Conservation (phyloP, 139 green algal species). For the Tetraselmis chui region DNA sequence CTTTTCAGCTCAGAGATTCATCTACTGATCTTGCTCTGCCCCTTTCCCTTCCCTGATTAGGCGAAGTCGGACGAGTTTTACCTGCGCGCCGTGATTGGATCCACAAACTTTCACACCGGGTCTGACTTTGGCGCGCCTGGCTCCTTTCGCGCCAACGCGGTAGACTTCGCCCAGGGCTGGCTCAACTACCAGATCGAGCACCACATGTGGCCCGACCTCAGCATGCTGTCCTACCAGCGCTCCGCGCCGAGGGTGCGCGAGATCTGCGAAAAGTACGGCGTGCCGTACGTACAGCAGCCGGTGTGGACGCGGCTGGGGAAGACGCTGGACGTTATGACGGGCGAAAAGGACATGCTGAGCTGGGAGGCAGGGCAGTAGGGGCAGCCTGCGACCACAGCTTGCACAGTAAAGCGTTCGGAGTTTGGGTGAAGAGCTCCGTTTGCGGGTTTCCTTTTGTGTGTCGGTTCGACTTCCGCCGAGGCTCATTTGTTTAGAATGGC, state of each 20-base stretch:
- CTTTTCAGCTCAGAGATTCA: background rate
- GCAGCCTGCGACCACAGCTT: too few species aligned
- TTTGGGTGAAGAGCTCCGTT: too few species aligned
- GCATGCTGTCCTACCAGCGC: slow-evolving; percentile 29
- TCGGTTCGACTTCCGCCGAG: too few species aligned
- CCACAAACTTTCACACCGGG: slow-evolving; percentile 24
- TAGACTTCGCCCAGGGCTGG: slow-evolving; percentile 29
- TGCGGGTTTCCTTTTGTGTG: too few species aligned
- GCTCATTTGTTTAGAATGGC: too few species aligned
- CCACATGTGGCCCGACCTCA: slow-evolving; percentile 27
- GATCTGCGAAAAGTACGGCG: slow-evolving; percentile 26
- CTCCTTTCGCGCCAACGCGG: slow-evolving; percentile 1
- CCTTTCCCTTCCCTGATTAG: background rate
- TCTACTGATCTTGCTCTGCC: too few species aligned
- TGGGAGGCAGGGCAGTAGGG: slow-evolving; percentile 23
- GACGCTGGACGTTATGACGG: slow-evolving; percentile 23
- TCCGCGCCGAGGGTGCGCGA: slow-evolving; percentile 15
- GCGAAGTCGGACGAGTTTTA: slow-evolving; percentile 25
- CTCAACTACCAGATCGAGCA: slow-evolving; percentile 37
- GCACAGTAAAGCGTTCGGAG: too few species aligned
- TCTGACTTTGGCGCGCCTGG: background rate
- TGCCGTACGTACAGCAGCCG: slow-evolving; percentile 23
- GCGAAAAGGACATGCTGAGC: slow-evolving; percentile 17
- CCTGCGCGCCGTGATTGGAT: slow-evolving; percentile 24
- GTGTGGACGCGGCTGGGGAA: slow-evolving; percentile 19